Base-by-base conservation (phyloP, 495 filamentous ascomycete species). In the Polyplosphaeria fusca region DNA sequence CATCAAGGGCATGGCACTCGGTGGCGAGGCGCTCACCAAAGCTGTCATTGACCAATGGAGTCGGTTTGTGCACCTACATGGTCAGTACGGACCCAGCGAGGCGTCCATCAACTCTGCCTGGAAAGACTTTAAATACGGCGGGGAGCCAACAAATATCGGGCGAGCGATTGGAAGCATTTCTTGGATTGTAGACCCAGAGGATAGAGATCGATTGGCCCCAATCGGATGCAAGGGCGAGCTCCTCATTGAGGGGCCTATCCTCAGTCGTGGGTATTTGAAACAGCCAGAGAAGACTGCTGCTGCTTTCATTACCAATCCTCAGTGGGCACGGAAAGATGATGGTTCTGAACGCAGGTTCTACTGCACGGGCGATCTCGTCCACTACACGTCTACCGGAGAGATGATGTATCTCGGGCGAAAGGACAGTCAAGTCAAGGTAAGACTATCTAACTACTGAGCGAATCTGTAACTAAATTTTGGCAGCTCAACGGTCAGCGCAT, bases 61-160 rank as follows among this genome's bases (percentile, higher is more conserved):
- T 5, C 38, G 42, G 20, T 18, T 30, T 12, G 54, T 59, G 16
- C 42, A 42, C 62, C 1, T 25, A 65, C 26, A 69, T 69, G 27
- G 65, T 28, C 7, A 60, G 26, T 77, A 76, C 47, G 74, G 74
- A 0, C 73, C 71, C 0, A 59, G 67, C 0, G 74, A 77, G 44
- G 47, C 39, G 25, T 49, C 26, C 16, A 38, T 32, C 12, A 50
- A 43, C 12, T 43, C 50, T 16, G 50, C 63, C 12, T 53, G 56
- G 9, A 68, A 60, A 22, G 50, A 32, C 37, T 65, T 56, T 41
- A 65, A 55, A 59, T 25, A 54, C 38, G 12, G 27, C 45, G 1
- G 48, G 18, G 11, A 56, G 48, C 7, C 47, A 58, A n/a, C 61
- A 60, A 42, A 35, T 35, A 64, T 74, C 41, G 71, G 71, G 20